Evolutionary conservation across 345 rosid genomes (phyloP).

Genomic region (Gossypioides kirkii): DNA sequence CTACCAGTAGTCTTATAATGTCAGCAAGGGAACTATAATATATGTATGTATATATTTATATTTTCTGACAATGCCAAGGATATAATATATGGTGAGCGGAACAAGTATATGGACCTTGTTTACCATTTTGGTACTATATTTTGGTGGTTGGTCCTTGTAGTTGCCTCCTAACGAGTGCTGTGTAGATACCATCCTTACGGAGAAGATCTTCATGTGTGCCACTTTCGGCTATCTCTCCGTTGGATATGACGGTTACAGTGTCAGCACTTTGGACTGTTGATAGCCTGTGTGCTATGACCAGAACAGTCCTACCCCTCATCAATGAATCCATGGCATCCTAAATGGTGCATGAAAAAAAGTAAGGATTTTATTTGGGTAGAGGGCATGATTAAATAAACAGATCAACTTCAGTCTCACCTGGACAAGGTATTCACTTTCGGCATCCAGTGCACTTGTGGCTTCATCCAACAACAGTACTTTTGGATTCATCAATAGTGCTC

Average conservation of each 20-base stretch:
- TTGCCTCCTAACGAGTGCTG: conserved; percentile 71
- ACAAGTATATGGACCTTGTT: neutral
- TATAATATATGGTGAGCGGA: too few relatives aligned
- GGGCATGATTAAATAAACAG: neutral
- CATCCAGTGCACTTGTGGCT: conserved; percentile 97
- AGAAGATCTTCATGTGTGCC: conserved; percentile 61
- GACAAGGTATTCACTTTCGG: conserved; percentile 91
- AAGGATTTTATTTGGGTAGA: neutral
- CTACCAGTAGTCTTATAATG: neutral
- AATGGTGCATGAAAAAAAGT: neutral
- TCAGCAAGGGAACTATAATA: neutral
- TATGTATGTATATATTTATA: too few relatives aligned
- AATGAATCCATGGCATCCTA: conserved; percentile 97
- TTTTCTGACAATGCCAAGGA: too few relatives aligned
- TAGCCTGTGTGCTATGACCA: conserved; percentile 90
- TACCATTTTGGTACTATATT: conserved; percentile 9
- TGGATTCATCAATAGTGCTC: conserved; percentile 89
- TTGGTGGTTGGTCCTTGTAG: conserved; percentile 35
- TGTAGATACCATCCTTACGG: conserved; percentile 15
- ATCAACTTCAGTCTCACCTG: conserved; percentile 43
- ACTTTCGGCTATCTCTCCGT: conserved; percentile 66
- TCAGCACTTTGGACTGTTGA: conserved; percentile 88
- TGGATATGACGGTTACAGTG: conserved; percentile 78
- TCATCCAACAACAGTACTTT: conserved; percentile 78
- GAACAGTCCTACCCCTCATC: conserved; percentile 90